Base-by-base conservation (phyloP, 371 early-diverging fungal genomes). In the Batkoa obscura region DNA sequence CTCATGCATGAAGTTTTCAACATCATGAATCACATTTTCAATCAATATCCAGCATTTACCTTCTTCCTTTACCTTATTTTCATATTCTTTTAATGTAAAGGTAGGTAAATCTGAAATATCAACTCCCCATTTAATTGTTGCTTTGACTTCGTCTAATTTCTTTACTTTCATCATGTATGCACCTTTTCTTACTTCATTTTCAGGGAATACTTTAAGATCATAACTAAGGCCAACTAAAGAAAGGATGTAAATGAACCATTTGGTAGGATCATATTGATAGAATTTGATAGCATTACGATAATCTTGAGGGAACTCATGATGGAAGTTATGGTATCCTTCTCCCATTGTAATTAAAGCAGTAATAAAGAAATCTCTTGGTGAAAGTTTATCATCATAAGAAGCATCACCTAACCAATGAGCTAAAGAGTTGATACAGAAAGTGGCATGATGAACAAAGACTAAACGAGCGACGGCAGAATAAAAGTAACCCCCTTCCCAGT, bases 281-380 rank as follows among this genome's bases (percentile, higher is more conserved):
- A 74, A 83, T 58, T 70, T 63, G 68, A 94, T 84, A 46, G 90
- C 94, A 62, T 94, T 94, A 58, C 95, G 83, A 72, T 89, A 94
- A 71, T 94, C 95, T 59, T 81, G 76, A 56, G 95, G 95, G 76
- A 92, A 94, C 68, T 91, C 86, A 71, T 92, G 93, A 60, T 90
- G 90, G 74, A 86, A 86, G 69, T 87, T 86, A 76, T 86, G 89
- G 66, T 86, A 86, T 8, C 86, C 86, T 68, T 89, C 87, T 49
- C 88, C 88, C 64, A 86, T 61, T 2, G 86, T 86, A 47, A 83
- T 75, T 36, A 86, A 52, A 15, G 88, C 89, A 3, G 85, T 86
- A 41, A 89, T 65, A 67, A 84, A 79, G 59, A 80, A 79, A 64
- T 88, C 87, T 50, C 84, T 75, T 32, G 88, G 85, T 10, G 86